Evolutionary conservation across 345 rosid species (phyloP).

Genomic region (Citrus hindsii): DNA sequence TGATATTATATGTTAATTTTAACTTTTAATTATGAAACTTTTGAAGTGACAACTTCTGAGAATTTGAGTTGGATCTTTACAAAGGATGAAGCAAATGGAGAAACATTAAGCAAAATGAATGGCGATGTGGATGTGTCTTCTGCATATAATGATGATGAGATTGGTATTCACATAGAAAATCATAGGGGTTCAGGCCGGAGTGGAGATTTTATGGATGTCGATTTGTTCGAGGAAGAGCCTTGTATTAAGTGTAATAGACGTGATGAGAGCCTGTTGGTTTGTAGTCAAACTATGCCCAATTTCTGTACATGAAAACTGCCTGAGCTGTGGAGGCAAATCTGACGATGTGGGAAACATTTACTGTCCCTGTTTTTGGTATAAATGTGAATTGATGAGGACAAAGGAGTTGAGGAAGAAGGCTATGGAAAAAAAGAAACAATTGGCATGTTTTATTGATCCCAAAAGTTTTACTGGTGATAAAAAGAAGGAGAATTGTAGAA

Average conservation of each 20-base stretch:
- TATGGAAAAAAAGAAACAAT: neutral
- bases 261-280: slow-evolving; percentile 35
- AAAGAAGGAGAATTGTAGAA: slow-evolving; percentile 2
- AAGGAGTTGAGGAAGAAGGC: slow-evolving; percentile 29
- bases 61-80: neutral
- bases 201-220: slow-evolving; percentile 1
- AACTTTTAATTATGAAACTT: neutral
- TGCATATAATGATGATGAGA: neutral
- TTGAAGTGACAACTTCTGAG: neutral
- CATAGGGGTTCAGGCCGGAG: neutral
- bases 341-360: slow-evolving; percentile 50
- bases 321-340: slow-evolving; percentile 21
- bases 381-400: slow-evolving; percentile 23
- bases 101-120: neutral
- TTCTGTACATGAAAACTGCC: slow-evolving; percentile 46
- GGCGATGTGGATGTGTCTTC: neutral
- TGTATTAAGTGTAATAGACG: slow-evolving; percentile 34
- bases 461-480: neutral
- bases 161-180: neutral
- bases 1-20: neutral
- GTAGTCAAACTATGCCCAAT: slow-evolving; percentile 38
- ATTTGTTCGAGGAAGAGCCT: slow-evolving; percentile 13
- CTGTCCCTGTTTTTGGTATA: slow-evolving; percentile 69
- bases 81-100: slow-evolving; percentile 25
- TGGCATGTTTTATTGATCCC: slow-evolving; percentile 18